Evolutionary conservation across 495 filamentous ascomycete genomes (phyloP).

Genomic region (Trichocladium uniseriatum): DNA sequence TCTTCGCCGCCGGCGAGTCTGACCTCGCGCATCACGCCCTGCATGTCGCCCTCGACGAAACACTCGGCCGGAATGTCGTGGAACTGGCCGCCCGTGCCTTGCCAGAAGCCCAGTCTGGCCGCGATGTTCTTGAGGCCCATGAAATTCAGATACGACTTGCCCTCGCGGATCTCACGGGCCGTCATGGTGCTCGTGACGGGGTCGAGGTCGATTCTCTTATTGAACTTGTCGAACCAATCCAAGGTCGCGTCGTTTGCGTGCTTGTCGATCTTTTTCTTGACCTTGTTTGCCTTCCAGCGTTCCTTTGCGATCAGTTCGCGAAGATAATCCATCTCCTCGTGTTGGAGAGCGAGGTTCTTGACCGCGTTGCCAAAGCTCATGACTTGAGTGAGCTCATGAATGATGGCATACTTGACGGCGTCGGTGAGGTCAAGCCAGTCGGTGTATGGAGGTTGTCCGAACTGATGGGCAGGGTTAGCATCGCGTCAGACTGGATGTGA

Average conservation of each 20-base stretch:
- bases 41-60: neutral
- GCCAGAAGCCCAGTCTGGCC: constrained; percentile 3
- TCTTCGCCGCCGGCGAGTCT: neutral
- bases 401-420: constrained; percentile 13
- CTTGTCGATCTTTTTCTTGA: neutral
- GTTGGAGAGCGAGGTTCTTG: neutral
- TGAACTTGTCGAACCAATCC: neutral
- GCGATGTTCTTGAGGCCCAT: constrained; percentile 10
- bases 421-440: constrained; percentile 12
- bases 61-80: constrained; percentile 5
- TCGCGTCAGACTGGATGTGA: neutral
- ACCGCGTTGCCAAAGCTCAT: constrained; percentile 3
- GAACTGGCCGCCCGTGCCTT: neutral
- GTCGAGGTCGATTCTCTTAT: neutral
- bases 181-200: constrained; percentile 9
- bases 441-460: neutral
- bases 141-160: constrained; percentile 6
- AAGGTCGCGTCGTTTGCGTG: neutral
- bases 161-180: constrained; percentile 4
- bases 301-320: constrained; percentile 5
- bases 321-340: neutral
- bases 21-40: neutral
- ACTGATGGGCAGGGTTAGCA: neutral
- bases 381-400: constrained; percentile 7
- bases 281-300: neutral